phyloP scores from a whole-genome alignment of 139 green algal species.

The Desmodesmus armatus region DNA sequence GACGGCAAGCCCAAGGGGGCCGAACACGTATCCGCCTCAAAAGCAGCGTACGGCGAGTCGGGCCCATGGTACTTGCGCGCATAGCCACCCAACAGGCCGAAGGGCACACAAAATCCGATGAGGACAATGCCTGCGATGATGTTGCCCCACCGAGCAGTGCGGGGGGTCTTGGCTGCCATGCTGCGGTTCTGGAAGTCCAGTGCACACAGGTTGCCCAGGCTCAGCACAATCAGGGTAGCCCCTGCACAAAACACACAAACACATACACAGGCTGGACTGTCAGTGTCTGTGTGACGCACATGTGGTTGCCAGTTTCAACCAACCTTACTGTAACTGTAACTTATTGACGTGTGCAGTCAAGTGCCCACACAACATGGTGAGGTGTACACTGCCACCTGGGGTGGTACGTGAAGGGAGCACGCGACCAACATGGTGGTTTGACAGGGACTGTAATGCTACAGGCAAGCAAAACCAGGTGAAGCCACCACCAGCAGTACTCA shows the following conservation, averaged over 20 bases:
- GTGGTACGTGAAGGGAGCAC: too few species aligned
- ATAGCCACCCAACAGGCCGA: constrained; percentile 44
- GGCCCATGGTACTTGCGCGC: constrained; percentile 47
- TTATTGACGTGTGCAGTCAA: constrained; percentile 50
- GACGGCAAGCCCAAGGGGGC: constrained; percentile 48
- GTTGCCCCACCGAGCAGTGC: constrained; percentile 42
- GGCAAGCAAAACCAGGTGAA: too few species aligned
- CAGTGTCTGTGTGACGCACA: too few species aligned
- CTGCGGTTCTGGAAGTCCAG: constrained; percentile 60
- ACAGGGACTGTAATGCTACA: too few species aligned
- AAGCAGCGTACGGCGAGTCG: constrained; percentile 50
- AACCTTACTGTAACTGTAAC: too few species aligned
- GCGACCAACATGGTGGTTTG: too few species aligned
- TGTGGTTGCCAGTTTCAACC: too few species aligned
- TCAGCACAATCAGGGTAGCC: constrained; percentile 56
- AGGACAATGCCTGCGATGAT: constrained; percentile 50
- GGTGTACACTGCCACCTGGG: too few species aligned
- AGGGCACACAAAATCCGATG: constrained; percentile 50
- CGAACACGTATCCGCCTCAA: constrained; percentile 55
- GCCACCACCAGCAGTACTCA: not conserved
- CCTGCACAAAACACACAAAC: not conserved
- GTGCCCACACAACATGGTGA: too few species aligned
- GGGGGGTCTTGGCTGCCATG: constrained; percentile 54
- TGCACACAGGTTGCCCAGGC: constrained; percentile 59
- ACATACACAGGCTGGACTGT: too few species aligned